A percentile compares a stretch with the other conserved stretches of the same genome.
Conservation (phyloP, 2,329 filamentous ascomycete species). For the Cladophialophora yegresii region DNA sequence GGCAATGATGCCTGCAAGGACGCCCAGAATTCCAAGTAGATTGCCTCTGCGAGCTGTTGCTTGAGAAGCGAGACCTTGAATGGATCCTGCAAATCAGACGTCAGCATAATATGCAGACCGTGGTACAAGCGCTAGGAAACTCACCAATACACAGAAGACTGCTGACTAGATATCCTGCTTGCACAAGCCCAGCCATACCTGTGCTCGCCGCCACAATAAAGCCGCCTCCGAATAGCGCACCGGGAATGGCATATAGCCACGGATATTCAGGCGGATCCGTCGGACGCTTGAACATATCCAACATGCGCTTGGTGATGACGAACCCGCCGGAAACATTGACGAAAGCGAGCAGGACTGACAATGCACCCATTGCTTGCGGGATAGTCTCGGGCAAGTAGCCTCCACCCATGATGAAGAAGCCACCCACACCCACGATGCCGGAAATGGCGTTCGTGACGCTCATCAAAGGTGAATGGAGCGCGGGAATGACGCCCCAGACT, state of each 20-base stretch:
- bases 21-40: constrained; percentile 81
- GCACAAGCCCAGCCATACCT: constrained; percentile 79
- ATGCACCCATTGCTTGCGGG: constrained; percentile 74
- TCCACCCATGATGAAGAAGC: constrained; percentile 84
- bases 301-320: constrained; percentile 88
- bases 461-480: constrained; percentile 86
- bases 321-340: constrained; percentile 89
- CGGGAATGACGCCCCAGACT: constrained; percentile 82
- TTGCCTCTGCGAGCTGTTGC: constrained; percentile 82
- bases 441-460: constrained; percentile 92
- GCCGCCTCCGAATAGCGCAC: constrained; percentile 74
- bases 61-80: constrained; percentile 80
- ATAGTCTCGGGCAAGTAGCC: constrained; percentile 75
- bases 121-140: neutral
- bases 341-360: constrained; percentile 80
- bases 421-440: constrained; percentile 82
- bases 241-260: constrained; percentile 81
- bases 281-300: constrained; percentile 85
- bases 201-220: constrained; percentile 78
- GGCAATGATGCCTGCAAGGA: constrained; percentile 77
- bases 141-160: constrained; percentile 73
- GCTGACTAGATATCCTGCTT: constrained; percentile 83
- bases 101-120: neutral
- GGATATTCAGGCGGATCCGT: constrained; percentile 87
- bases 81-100: constrained; percentile 50